These are phyloP conservation scores for Pseudopithomyces chartarum DNA, from an alignment of 2,329 filamentous ascomycete species.

Conservation along the genomic window DNA sequence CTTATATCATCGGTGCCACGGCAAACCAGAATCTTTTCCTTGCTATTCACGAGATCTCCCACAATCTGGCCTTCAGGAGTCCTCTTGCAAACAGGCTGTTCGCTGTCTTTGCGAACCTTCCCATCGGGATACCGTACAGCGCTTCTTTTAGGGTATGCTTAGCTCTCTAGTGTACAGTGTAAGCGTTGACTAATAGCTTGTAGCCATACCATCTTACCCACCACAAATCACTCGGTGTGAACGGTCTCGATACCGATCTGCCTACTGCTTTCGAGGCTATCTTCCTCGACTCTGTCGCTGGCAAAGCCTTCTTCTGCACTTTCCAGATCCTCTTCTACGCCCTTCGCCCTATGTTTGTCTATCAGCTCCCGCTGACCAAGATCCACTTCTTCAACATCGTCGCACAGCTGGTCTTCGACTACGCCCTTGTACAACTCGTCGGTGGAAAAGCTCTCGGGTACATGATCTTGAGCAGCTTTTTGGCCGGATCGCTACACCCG, in stretches of 20 bases:
- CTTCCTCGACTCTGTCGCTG: conserved; percentile 91
- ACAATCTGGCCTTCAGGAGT: conserved; percentile 91
- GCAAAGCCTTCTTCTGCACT: conserved; percentile 98
- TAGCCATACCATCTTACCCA: conserved; percentile 97
- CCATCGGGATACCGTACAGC: conserved; percentile 94
- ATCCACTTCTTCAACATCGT: conserved; percentile 83
- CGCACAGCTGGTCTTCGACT: conserved; percentile 80
- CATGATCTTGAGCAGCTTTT: conserved; percentile 85
- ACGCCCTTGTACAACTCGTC: conserved; percentile 64
- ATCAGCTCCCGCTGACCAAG: conserved; percentile 82
- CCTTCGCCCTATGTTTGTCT: conserved; percentile 91
- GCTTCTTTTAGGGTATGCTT: conserved; percentile 81
- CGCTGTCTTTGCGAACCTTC: conserved; percentile 92
- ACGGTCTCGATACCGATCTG: conserved; percentile 93
- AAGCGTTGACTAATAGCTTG: conserved; percentile 21
- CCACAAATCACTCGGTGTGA: conserved; percentile 97
- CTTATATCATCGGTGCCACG: conserved; percentile 90
- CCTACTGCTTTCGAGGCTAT: conserved; percentile 89
- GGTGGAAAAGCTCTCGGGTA: conserved; percentile 75
- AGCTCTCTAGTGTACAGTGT: neutral
- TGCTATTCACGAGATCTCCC: conserved; percentile 97
- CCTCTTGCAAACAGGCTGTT: conserved; percentile 80
- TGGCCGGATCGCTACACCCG: conserved; percentile 91
- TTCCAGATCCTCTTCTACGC: conserved; percentile 99
- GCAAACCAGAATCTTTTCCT: conserved; percentile 99